These are phyloP conservation scores for Boletus bicolor DNA, from an alignment of 768 basidiomycete species.

Conservation along the genomic window DNA sequence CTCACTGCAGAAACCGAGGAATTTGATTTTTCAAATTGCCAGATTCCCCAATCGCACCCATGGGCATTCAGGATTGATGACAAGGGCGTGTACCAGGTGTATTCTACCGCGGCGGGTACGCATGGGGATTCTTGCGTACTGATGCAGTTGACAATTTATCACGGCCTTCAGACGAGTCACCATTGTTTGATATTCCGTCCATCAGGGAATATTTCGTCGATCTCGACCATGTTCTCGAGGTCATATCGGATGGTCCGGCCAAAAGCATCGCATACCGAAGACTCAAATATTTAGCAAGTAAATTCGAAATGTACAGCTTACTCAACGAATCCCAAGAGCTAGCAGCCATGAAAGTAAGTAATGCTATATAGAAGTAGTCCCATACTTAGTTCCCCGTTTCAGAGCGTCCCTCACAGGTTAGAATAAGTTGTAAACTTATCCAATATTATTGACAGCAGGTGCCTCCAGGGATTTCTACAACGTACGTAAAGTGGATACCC, in stretches of 20 bases:
- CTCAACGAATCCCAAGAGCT: conserved; percentile 93
- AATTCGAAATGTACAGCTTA: conserved; percentile 90
- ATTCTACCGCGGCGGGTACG: conserved; percentile 34
- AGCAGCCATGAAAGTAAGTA: conserved; percentile 89
- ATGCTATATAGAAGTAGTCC: not conserved
- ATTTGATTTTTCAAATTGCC: conserved; percentile 69
- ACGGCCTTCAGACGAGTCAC: conserved; percentile 40
- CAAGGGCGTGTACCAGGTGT: conserved; percentile 90
- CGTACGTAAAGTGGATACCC: conserved; percentile 96
- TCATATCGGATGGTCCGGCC: conserved; percentile 92
- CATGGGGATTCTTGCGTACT: not conserved
- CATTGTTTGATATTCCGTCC: conserved; percentile 74
- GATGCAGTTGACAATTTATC: not conserved
- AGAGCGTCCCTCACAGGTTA: conserved; percentile 35
- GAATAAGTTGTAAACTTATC: not conserved
- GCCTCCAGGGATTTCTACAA: conserved; percentile 93
- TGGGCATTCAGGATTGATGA: conserved; percentile 76
- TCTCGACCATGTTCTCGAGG: conserved; percentile 84
- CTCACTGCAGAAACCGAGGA: conserved; percentile 36
- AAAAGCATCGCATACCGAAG: conserved; percentile 94
- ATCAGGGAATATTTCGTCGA: conserved; percentile 96
- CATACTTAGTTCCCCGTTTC: conserved; percentile 4
- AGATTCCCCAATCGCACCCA: conserved; percentile 64
- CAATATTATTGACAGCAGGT: conserved; percentile 1
- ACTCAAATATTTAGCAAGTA: conserved; percentile 86